Base-by-base conservation (phyloP, 805 yeast genomes). In the Barnettozyma sp. region DNA sequence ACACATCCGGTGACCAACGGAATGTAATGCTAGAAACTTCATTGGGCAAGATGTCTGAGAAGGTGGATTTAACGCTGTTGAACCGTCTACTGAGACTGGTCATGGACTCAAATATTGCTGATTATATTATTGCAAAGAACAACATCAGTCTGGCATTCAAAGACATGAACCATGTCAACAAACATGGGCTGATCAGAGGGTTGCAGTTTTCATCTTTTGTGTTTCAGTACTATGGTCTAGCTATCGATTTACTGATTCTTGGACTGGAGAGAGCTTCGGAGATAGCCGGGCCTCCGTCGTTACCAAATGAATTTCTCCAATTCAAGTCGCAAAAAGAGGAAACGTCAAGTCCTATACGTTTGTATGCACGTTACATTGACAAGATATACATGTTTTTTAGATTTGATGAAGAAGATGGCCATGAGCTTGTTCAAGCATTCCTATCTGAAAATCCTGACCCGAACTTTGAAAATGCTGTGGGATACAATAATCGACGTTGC, bases 161-260 rank as follows among this genome's bases (percentile, higher is more conserved):
- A 56, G 99, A 92, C 54, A 92, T 92, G 99, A 82, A 78, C 42
- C 95, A 87, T 56, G 78, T 84, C 14, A 90, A 92, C 59, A 86
- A 82, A 48, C 77, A 77, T 53, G 99, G 99, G 15, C 58, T 92
- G 39, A 60, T 92, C 13, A 71, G 94, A 32, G 99, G 98, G 7
- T 62, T 92, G 13, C 95, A 85, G 51, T 92, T 88, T 56, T 74
- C 97, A 1, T 78, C 96, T 0, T 92, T 90, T 58, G 76, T 92
- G 4, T 77, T 73, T 50, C 99, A 92, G 56, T 88, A 77, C 58
- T 92, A 92, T 58, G 96, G 97, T 4, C 62, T 92, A 32, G 77
- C 82, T 29, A 60, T 84, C 18, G 99, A 92, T 63, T 60, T 92
- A 40, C 67, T 87, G 38, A 64, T 92, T 20, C 62, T 92, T 36